These are phyloP conservation scores for Candida cerambycidarum DNA, from an alignment of 805 yeast genomes.

Conservation along the genomic window DNA sequence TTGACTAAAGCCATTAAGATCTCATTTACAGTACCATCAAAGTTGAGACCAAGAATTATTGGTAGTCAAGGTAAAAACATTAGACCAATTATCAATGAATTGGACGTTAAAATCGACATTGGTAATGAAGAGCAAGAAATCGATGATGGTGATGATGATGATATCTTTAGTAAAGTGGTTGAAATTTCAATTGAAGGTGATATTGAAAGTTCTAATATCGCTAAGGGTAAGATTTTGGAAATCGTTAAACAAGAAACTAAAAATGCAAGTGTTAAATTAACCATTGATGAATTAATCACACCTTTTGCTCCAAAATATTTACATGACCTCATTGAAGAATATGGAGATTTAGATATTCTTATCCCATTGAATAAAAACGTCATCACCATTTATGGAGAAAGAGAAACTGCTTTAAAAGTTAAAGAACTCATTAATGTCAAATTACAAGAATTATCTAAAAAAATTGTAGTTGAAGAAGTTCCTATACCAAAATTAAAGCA, in stretches of 20 bases:
- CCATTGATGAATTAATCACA: conserved; percentile 42
- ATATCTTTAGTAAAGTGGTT: conserved; percentile 58
- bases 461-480: conserved; percentile 53
- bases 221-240: conserved; percentile 64
- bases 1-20: conserved; percentile 72
- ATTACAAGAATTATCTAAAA: conserved; percentile 44
- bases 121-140: conserved; percentile 38
- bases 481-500: conserved; percentile 69
- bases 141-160: conserved; percentile 40
- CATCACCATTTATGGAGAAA: conserved; percentile 65
- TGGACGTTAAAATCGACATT: conserved; percentile 71
- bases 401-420: conserved; percentile 59
- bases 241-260: conserved; percentile 78
- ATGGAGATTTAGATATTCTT: conserved; percentile 29
- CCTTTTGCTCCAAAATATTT: conserved; percentile 46
- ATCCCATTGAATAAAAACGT: conserved; percentile 34
- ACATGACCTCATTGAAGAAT: conserved; percentile 20
- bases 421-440: conserved; percentile 50
- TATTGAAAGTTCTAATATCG: conserved; percentile 74
- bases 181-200: conserved; percentile 77
- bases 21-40: conserved; percentile 69
- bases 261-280: conserved; percentile 48
- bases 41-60: conserved; percentile 73
- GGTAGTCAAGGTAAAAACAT: conserved; percentile 85
- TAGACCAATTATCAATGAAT: conserved; percentile 70